Base-by-base conservation (phyloP, 371 early-diverging fungal genomes). In the Mucor racemosus region DNA sequence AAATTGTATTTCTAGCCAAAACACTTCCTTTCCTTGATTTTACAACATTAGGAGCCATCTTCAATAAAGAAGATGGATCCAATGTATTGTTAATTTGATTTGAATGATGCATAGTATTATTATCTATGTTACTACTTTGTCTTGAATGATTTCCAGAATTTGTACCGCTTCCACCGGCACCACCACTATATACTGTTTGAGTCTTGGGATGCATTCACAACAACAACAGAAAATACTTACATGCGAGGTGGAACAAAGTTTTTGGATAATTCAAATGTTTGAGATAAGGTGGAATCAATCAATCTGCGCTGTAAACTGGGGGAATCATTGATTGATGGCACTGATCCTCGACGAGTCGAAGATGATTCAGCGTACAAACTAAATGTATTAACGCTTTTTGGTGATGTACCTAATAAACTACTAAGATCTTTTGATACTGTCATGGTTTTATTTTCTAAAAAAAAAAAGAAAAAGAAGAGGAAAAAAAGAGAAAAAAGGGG, bases 1-100 rank as follows among this genome's bases (percentile, higher is more conserved):
- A 71, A 35, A 91, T 88, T 13, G 80, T 83, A 35, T 83, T 79
- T 48, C 91, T 74, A 7, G 80, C 71, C 7, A 91, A 72, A 7
- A 91, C 90, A 26, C 86, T 76, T 15, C 91, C 91, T 36, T 68
- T 76, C 59, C 86, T 61, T 8, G 76, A 76, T 36, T 76, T 76
- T 8, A 84, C 80, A 33, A 84, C 62, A 36, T 61, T 75, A 0
- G 73, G 73, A 33, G 79, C 80, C 48, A 75, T 69, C 35, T 74
- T 78, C 26, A 84, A 61, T 17, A 77, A 50, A 13, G 66, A 41
- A 31, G 44, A 59, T 1, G 76, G 76, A 50, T 77, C 75, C 40
- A 62, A 34, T 59, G 38, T 46, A 26, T 33, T 44, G 21, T 58
- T 39, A 26, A 55, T 41, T 58, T 62, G 58, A 42, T 42, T 41